Evolutionary conservation across 805 yeast genomes (phyloP), one percentile per base, ranked within the genome.

Genomic region (Spathaspora hagerdaliae): DNA sequence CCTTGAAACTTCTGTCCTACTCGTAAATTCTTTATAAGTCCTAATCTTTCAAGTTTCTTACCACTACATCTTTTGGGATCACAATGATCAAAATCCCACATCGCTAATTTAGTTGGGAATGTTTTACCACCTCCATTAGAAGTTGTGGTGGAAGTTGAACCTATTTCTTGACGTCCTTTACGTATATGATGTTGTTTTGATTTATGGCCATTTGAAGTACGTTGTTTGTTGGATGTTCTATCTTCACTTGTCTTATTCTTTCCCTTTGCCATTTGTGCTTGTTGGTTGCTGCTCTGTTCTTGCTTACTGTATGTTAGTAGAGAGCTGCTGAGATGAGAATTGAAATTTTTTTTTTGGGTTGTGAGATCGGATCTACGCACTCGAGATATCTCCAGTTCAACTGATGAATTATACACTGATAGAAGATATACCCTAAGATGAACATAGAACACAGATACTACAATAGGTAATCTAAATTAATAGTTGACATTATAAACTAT

Each of bases 51-150:
- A 29, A 94, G 73, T 61, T 90, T 91, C 69, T 94, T 94, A 14
- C 99, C 99, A 53, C 95, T 85, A 62, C 99, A 94, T 60, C 97
- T 77, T 60, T 94, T 94, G 1, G 99, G 99, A 66, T 94, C 99
- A 69, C 99, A 94, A 61, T 94, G 99, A 53, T 91, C 96, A 60
- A 94, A 94, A 63, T 94, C 99, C 97, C 99, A 92, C 99, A 92
- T 92, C 13, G 97, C 97, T 51, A 91, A 64, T 58, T 88, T 90
- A 31, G 85, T 84, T 1, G 96, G 96, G 58, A 88, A 87, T 40
- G 55, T 54, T 2, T 3, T 19, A 19, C 24, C 24, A n/a, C n/a
- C n/a, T n/a, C n/a, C n/a, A 19, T 19, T 19, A 5, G 24, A 19
- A 19, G 24, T 19, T 44, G 56, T 31, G 43, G 48, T 19, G 41